These are phyloP conservation scores for Paraconiothyrium brasiliense DNA, from an alignment of 2,329 filamentous ascomycete species.

Conservation along the genomic window DNA sequence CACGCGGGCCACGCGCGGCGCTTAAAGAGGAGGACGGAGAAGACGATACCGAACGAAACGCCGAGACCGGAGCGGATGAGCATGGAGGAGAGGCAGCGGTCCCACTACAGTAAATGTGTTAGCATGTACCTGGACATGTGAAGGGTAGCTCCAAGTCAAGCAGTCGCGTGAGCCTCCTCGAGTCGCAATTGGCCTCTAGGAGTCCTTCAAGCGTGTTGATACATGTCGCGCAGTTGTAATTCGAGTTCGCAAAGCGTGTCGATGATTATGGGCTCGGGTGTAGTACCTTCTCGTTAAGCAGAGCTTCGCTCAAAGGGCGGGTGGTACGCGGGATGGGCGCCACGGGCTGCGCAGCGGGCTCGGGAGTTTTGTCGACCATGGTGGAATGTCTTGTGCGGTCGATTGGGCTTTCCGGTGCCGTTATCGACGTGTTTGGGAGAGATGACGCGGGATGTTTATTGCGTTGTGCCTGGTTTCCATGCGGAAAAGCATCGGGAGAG, in stretches of 20 bases:
- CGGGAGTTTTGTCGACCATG: conserved; percentile 68
- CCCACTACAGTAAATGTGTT: conserved; percentile 74
- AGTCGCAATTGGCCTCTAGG: background rate
- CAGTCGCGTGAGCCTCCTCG: background rate
- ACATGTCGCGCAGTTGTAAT: background rate
- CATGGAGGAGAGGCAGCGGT: conserved; percentile 96
- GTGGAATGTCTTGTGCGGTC: conserved; percentile 34
- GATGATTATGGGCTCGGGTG: conserved; percentile 6
- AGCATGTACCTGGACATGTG: conserved; percentile 14
- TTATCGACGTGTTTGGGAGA: conserved; percentile 28
- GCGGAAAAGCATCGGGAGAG: conserved; percentile 26
- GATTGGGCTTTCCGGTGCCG: conserved; percentile 39
- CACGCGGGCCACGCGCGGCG: conserved; percentile 98
- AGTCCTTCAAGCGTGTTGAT: background rate
- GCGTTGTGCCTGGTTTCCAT: conserved; percentile 20
- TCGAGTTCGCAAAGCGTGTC: background rate
- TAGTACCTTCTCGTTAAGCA: conserved; percentile 97
- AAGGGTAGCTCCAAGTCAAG: background rate
- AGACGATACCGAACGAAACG: conserved; percentile 96
- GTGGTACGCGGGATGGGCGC: conserved; percentile 73
- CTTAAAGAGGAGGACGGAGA: conserved; percentile 98
- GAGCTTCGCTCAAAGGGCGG: conserved; percentile 92
- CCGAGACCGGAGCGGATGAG: conserved; percentile 96
- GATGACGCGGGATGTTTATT: conserved; percentile 18
- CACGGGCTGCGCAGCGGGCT: conserved; percentile 53